Evolutionary conservation across 305 asterid genomes (phyloP).

Genomic region (Plantago coronopus): DNA sequence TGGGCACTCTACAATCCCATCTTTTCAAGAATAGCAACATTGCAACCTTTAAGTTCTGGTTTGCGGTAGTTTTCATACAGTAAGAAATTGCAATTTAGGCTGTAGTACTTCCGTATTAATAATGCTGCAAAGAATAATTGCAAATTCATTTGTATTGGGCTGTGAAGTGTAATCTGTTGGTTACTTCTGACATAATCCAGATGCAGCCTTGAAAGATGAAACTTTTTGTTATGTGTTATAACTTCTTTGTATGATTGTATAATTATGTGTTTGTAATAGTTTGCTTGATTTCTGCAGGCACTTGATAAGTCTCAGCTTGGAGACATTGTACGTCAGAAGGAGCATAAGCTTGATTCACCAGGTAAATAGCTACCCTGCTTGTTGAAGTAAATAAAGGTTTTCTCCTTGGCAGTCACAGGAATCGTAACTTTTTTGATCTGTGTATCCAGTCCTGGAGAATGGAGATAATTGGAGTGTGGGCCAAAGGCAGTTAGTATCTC

Average conservation of each 20-base stretch:
- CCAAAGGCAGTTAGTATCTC: constrained; percentile 92
- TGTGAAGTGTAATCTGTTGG: too few relatives aligned
- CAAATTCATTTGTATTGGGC: too few relatives aligned
- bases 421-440: constrained; percentile 2
- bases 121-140: too few relatives aligned
- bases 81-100: too few relatives aligned
- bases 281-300: constrained; percentile 46
- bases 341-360: constrained; percentile 83
- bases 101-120: too few relatives aligned
- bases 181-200: too few relatives aligned
- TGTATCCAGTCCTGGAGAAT: constrained; percentile 64
- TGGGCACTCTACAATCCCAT: too few relatives aligned
- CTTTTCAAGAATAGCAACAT: too few relatives aligned
- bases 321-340: constrained; percentile 79
- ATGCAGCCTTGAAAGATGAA: neutral
- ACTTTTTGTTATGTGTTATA: constrained; percentile 3
- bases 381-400: constrained; percentile 10
- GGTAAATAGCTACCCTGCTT: constrained; percentile 37
- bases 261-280: neutral
- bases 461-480: constrained; percentile 99
- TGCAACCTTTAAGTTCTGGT: too few relatives aligned
- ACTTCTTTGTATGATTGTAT: constrained; percentile 10
- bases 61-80: too few relatives aligned
- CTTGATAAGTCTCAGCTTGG: constrained; percentile 96
- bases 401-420: neutral